Base-by-base conservation (phyloP, 768 basidiomycete species). In the Favolaschia claudopus region DNA sequence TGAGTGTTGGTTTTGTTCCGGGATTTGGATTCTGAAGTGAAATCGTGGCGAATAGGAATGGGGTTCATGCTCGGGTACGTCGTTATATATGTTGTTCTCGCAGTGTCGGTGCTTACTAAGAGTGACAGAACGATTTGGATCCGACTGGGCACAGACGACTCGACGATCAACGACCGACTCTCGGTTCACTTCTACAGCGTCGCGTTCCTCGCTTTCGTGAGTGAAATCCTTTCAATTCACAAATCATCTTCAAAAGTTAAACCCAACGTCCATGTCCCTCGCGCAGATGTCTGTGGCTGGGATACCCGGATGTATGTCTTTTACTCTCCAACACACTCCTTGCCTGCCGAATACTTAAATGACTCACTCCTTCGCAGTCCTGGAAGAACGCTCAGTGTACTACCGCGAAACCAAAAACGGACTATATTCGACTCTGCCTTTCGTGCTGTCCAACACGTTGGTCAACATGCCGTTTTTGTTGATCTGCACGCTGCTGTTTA, bases 321-420 rank as follows among this genome's bases (percentile, higher is more conserved):
- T 36, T 25, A 2, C 17, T 4, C 20, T 58, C 36, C 14, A 22
- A 15, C 1, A 44, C 43, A 12, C 14, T 27, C 15, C 22, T 17
- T 6, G 14, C 20, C 13, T 48, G 12, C 14, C n/a, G n/a, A n/a
- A n/a, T n/a, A n/a, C n/a, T n/a, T n/a, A n/a, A n/a, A n/a, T n/a
- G n/a, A n/a, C n/a, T n/a, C n/a, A n/a, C n/a, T n/a, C n/a, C 24
- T 5, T 34, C n/a, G n/a, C 62, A 80, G 79, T 83, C 69, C 74
- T 88, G 20, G 85, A 88, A 65, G 84, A 87, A 67, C 80, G 85
- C 17, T 67, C 81, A 6, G 84, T 86, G 0, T 88, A 84, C 67
- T 74, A 79, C 44, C 81, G 85, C 24, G 87, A 88, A 70, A 70
- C 77, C 5, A 78, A 78, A 38, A 88, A 88, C 61, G 87, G 86